Conservation (phyloP, 140 eudicot genomes). For the Bidens hawaiensis region DNA sequence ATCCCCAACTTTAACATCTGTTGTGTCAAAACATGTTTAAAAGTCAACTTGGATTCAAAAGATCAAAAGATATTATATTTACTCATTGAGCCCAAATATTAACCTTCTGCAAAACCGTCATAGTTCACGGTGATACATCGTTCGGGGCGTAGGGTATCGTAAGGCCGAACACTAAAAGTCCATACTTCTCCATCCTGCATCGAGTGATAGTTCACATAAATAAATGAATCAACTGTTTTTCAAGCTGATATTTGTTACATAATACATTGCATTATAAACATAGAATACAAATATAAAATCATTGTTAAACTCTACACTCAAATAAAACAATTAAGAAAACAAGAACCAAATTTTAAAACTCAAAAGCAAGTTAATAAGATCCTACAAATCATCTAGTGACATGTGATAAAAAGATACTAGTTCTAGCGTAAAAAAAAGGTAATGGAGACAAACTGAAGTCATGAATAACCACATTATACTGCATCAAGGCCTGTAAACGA, state of each 20-base stretch:
- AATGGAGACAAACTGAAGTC: no score
- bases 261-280: background rate
- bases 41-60: background rate
- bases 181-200: conserved; percentile 89
- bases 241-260: background rate
- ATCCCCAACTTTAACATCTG: conserved; percentile 92
- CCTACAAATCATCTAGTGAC: no score
- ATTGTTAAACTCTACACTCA: no score
- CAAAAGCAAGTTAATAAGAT: no score
- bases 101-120: conserved; percentile 94
- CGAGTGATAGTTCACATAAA: no score
- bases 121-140: conserved; percentile 74
- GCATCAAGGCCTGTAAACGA: no score
- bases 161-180: conserved; percentile 80
- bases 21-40: background rate
- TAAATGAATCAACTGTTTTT: background rate
- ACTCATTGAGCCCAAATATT: background rate
- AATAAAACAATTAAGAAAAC: background rate
- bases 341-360: background rate
- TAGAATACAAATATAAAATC: background rate
- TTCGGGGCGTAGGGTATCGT: conserved; percentile 62
- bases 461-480: no score
- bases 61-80: background rate
- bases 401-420: no score
- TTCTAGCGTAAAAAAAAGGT: no score